Base-by-base conservation (phyloP, 208 protist genomes). In the Vickermania ingenoplastis region DNA sequence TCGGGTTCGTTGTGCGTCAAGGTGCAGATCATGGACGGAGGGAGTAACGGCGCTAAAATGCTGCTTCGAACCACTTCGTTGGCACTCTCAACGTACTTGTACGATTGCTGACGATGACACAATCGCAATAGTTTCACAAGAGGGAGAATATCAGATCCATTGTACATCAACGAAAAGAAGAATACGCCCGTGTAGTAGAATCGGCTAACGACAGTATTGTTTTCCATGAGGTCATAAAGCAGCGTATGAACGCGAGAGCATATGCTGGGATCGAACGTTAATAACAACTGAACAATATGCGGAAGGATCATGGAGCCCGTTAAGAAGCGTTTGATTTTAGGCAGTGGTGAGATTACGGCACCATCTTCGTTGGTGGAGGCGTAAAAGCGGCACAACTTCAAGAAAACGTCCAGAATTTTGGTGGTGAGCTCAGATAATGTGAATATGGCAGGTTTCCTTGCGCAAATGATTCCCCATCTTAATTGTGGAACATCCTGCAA, bases 151-250 rank as follows among this genome's bases (percentile, higher is more conserved):
- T 97, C 95, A 0, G 91, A 96, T 2, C 84, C 94, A 7, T 79
- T 94, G 81, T 98, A 98, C 67, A 97, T 89, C 29, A 97, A 79
- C 22, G 84, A 70, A 60, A 98, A 98, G 66, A 93, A 97, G 61
- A 97, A 98, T 27, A 79, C 79, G 52, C 96, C 96, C 23, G 94
- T 96, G 21, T 93, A 68, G 68, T 94, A 97, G 49, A 97, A 80
- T 3, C 81, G 79, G 2, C 79, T 68, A 4, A 95, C 67, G 1
- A 76, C 29, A 13, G 81, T 77, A 71, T 97, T 97, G 53, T 97
- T 89, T 58, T 85, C 68, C 71, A 98, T 86, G 49, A 98, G 65
- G 26, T 59, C 58, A 36, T 68, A 81, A 2, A 98, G 75, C 26
- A 98, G 73, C 13, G 30, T 64, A 65, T 94, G 81, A 17, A 93